Conservation (phyloP, 768 basidiomycete genomes). For the Russula foetens region DNA sequence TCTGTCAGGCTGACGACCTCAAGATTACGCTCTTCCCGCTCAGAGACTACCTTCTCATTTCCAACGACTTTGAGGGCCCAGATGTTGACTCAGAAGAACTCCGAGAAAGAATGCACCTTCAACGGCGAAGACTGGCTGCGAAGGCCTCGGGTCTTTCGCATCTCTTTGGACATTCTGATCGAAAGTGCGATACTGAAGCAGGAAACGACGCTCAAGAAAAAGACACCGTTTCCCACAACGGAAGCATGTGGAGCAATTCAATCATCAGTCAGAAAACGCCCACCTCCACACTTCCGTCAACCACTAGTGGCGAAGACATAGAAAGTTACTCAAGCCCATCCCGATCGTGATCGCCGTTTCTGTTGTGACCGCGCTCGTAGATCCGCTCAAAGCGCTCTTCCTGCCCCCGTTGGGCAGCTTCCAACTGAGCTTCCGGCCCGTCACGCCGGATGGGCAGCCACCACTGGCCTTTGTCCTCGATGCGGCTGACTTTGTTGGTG, state of each 20-base stretch:
- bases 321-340: slow-evolving; percentile 34
- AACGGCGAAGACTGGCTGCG: slow-evolving; percentile 25
- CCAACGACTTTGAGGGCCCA: slow-evolving; percentile 57
- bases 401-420: slow-evolving; percentile 35
- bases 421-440: slow-evolving; percentile 30
- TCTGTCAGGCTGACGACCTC: neutral
- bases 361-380: slow-evolving; percentile 49
- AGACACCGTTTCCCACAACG: neutral
- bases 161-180: neutral
- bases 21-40: slow-evolving; percentile 60
- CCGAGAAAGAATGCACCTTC: slow-evolving; percentile 35
- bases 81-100: slow-evolving; percentile 54
- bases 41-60: slow-evolving; percentile 46
- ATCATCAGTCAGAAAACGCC: neutral
- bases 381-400: slow-evolving; percentile 54
- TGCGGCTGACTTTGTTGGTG: slow-evolving; percentile 50
- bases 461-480: slow-evolving; percentile 56
- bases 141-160: neutral
- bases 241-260: neutral
- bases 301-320: neutral
- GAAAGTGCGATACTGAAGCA: neutral
- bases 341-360: slow-evolving; percentile 47
- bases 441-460: slow-evolving; percentile 57
- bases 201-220: neutral
- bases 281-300: neutral